A percentile compares a stretch with the other conserved stretches of the same genome.
Conservation (phyloP, 2,329 filamentous ascomycete genomes). For the Pseudocercospora crystallina region DNA sequence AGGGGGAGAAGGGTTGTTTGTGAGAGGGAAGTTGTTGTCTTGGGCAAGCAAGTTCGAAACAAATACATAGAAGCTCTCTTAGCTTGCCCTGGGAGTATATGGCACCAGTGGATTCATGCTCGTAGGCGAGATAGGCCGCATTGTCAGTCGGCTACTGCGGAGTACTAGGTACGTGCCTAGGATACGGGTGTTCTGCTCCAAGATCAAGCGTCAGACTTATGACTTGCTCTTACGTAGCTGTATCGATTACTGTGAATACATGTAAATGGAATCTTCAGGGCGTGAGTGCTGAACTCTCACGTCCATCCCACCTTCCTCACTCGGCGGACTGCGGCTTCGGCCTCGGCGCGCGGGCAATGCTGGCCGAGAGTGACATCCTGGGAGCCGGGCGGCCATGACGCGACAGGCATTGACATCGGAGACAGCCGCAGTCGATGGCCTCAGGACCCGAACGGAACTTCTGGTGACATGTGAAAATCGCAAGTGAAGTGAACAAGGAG, state of each 20-base stretch:
- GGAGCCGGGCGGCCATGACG: too few relatives aligned
- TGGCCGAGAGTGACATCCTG: too few relatives aligned
- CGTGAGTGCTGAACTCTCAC: too few relatives aligned
- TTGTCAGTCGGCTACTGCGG: constrained; percentile 8
- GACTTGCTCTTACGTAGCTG: constrained; percentile 4
- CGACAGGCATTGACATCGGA: neutral
- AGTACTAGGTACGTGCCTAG: neutral
- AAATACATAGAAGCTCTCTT: too few relatives aligned
- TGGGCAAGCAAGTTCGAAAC: too few relatives aligned
- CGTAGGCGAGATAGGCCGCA: constrained; percentile 11
- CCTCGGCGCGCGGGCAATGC: too few relatives aligned
- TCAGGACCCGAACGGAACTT: neutral
- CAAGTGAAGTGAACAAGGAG: neutral
- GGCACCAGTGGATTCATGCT: too few relatives aligned
- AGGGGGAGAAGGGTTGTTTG: neutral
- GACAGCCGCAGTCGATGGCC: neutral
- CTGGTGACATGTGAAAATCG: neutral
- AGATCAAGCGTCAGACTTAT: neutral
- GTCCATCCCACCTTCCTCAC: too few relatives aligned
- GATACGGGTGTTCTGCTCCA: neutral
- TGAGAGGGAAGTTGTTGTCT: neutral
- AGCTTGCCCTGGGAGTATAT: too few relatives aligned
- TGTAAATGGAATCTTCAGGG: too few relatives aligned
- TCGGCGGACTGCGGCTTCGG: too few relatives aligned
- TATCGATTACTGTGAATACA: neutral